Conservation (phyloP, 352 stramenopile species). For the Blastocystis sp. region DNA sequence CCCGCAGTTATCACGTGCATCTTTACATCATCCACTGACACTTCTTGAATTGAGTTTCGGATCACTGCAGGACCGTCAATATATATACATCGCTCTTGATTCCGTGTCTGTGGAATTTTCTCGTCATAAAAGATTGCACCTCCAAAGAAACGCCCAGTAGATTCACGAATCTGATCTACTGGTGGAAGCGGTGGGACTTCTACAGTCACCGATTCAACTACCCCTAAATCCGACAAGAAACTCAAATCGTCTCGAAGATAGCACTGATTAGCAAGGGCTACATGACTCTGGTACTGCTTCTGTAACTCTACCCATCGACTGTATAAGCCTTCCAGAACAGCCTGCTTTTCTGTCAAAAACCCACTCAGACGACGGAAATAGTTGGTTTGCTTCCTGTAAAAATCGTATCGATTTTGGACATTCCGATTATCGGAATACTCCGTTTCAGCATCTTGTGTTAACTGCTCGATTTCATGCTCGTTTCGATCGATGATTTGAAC, state of each 20-base stretch:
- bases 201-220: background rate
- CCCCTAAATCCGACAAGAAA: background rate
- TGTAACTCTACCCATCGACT: background rate
- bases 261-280: background rate
- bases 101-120: background rate
- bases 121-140: background rate
- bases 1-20: background rate
- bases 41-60: background rate
- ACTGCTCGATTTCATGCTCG: background rate
- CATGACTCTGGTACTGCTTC: background rate
- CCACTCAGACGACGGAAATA: constrained; percentile 41
- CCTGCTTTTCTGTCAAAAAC: background rate
- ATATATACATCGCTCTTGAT: constrained; percentile 3
- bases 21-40: background rate
- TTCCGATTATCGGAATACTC: background rate
- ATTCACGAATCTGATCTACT: background rate
- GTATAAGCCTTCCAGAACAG: background rate
- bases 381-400: background rate
- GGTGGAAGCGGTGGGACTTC: background rate
- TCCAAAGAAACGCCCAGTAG: background rate
- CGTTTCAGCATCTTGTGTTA: background rate
- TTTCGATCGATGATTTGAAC: background rate
- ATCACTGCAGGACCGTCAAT: background rate
- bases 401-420: constrained; percentile 20
- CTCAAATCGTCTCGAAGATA: background rate